Evolutionary conservation across 768 basidiomycete species (phyloP).

Genomic region (Porphyrellus cyaneotinctus): DNA sequence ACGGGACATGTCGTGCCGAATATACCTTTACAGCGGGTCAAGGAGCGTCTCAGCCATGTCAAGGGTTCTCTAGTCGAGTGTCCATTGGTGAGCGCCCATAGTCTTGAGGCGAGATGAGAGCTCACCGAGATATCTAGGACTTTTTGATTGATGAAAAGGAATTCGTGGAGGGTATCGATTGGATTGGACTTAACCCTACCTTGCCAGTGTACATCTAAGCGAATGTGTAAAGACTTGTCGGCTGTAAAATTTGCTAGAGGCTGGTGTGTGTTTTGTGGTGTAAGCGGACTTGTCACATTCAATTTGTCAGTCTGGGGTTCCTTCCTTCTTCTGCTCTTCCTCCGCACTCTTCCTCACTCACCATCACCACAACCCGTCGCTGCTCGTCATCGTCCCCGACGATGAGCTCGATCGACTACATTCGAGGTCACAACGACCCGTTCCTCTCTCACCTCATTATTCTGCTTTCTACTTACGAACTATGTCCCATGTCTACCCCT

Average conservation of each 20-base stretch:
- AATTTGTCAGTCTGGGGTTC: not conserved
- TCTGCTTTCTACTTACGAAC: slow-evolving; percentile 55
- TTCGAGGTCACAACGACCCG: slow-evolving; percentile 27
- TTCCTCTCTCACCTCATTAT: slow-evolving; percentile 55
- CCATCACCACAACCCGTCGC: slow-evolving; percentile 4
- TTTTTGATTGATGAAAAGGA: slow-evolving; percentile 81
- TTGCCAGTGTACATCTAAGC: slow-evolving; percentile 70
- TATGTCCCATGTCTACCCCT: slow-evolving; percentile 47
- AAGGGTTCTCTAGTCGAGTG: slow-evolving; percentile 72
- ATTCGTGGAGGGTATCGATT: slow-evolving; percentile 65
- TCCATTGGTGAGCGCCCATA: slow-evolving; percentile 51
- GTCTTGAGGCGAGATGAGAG: not conserved
- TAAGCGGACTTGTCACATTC: not conserved
- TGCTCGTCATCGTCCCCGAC: slow-evolving; percentile 20
- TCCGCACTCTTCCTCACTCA: slow-evolving; percentile 1
- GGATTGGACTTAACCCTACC: slow-evolving; percentile 71
- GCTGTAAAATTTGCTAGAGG: too few species aligned
- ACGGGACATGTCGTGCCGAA: slow-evolving; percentile 76
- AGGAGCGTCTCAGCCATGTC: slow-evolving; percentile 67
- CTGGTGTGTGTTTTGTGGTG: too few species aligned
- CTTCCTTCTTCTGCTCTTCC: not conserved
- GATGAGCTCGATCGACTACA: slow-evolving; percentile 34
- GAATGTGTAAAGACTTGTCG: not conserved
- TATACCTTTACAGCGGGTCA: slow-evolving; percentile 64
- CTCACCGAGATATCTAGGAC: slow-evolving; percentile 44